Conservation (phyloP, 352 stramenopile species). For the Globisporangium irregulare region DNA sequence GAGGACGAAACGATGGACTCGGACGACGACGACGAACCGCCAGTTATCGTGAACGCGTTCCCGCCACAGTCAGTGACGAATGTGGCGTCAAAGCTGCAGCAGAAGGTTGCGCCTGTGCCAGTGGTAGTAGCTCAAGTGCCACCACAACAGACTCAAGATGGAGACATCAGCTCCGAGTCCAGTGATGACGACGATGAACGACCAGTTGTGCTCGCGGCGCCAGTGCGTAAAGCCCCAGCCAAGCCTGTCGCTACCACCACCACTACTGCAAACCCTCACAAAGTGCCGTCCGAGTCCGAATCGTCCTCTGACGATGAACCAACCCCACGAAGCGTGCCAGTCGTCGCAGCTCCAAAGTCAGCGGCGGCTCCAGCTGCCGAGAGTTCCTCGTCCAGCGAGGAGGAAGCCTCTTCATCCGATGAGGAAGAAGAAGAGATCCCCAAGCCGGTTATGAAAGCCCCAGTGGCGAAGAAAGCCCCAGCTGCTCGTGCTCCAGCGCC, state of each 20-base stretch:
- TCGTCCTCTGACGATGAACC: constrained; percentile 19
- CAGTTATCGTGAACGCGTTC: not conserved
- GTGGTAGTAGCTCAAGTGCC: not conserved
- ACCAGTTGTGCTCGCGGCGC: constrained; percentile 12
- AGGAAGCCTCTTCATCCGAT: constrained; percentile 25
- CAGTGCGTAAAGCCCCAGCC: constrained; percentile 7
- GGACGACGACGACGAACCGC: constrained; percentile 7
- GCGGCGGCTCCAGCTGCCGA: not conserved
- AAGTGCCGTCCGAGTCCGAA: constrained; percentile 13
- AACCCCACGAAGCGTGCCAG: not conserved
- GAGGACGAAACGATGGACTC: constrained; percentile 5
- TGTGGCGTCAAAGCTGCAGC: not conserved
- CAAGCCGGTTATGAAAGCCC: constrained; percentile 1
- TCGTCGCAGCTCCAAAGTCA: constrained; percentile 8
- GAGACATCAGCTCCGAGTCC: constrained; percentile 38
- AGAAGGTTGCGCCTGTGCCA: not conserved
- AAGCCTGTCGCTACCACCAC: not conserved
- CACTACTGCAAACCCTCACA: not conserved
- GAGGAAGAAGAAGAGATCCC: constrained; percentile 10
- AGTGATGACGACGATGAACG: constrained; percentile 36
- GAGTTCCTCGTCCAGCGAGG: constrained; percentile 11
- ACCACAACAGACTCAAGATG: not conserved
- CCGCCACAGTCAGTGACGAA: constrained; percentile 2
- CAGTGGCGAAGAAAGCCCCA: constrained; percentile 9
- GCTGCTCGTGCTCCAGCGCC: constrained; percentile 9